These are phyloP conservation scores for Vaccinium myrtillus DNA, from an alignment of 148 eudicot genomes.

Conservation along the genomic window DNA sequence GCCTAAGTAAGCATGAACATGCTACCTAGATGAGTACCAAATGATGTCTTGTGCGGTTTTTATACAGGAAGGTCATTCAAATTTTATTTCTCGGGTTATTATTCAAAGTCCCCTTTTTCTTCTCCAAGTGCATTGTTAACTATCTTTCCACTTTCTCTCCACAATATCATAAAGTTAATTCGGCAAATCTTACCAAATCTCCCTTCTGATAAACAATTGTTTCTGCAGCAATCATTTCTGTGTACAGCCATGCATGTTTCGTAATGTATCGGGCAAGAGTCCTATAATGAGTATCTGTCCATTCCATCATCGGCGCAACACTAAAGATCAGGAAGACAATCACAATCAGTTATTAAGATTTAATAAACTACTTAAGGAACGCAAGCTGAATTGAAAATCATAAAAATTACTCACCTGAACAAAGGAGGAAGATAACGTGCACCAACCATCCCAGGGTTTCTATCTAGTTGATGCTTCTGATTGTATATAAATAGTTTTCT, in stretches of 20 bases:
- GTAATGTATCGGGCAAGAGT: slow-evolving; percentile 78
- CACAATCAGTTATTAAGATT: not conserved
- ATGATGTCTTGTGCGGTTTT: no score
- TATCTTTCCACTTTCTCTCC: not conserved
- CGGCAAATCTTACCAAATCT: slow-evolving; percentile 58
- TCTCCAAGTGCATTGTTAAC: not conserved
- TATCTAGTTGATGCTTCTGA: slow-evolving; percentile 29
- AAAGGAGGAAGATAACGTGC: slow-evolving; percentile 71
- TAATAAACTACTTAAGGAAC: not conserved
- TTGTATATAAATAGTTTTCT: slow-evolving; percentile 37
- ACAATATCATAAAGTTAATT: not conserved
- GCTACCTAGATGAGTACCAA: no score
- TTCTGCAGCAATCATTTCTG: slow-evolving; percentile 99
- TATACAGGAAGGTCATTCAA: slow-evolving; percentile 1
- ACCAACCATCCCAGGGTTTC: slow-evolving; percentile 55
- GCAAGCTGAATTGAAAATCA: not conserved
- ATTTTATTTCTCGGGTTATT: not conserved
- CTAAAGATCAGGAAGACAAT: slow-evolving; percentile 32
- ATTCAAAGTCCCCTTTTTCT: not conserved
- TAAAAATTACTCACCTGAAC: slow-evolving; percentile 58
- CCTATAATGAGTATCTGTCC: slow-evolving; percentile 91
- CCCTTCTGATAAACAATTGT: slow-evolving; percentile 81
- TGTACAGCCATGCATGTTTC: slow-evolving; percentile 93
- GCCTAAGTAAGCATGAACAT: no score
- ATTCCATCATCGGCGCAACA: slow-evolving; percentile 99